Base-by-base conservation (phyloP, 306 rosid species). In the Cucurbita pepo region DNA sequence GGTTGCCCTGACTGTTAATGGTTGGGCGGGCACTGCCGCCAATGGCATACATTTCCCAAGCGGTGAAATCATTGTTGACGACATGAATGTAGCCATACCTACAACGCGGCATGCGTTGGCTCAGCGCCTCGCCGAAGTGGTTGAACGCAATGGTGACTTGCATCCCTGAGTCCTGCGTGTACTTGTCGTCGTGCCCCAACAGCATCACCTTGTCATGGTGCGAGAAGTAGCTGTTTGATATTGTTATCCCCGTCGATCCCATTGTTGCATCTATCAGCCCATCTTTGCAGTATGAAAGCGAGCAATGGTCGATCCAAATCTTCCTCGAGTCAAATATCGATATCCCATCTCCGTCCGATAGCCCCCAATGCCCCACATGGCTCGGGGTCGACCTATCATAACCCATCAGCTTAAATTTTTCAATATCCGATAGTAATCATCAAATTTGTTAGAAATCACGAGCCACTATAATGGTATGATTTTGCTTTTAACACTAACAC, bases 11-110 rank as follows among this genome's bases (percentile, higher is more conserved):
- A 58, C 95, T 88, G 79, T 88, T 88, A 5, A 88, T 88, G 21
- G 95, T 88, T 2, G 95, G 91, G 6, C 74, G 85, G 0, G 91
- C 91, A 3, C 95, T 88, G 0, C 95, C 95, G 2, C 95, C 95
- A 65, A 88, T 88, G 1, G 95, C 95, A 25, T 88, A 88, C 95
- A 88, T 88, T 76, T 86, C 43, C 95, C 95, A 88, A 81, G 79
- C 86, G 0, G 91, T 88, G 74, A 79, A 86, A 71, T 88, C 95
- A 1, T 88, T 88, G 45, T 88, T 88, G 0, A 88, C 95, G 0
- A 88, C 95, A 37, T 88, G 95, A 0, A 88, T 84, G 1, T 86
- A 83, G 0, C 95, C 95, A 1, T 56, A 75, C 3, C 95, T 81
- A 21, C 95, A 88, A 16, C 95, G 55, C 0, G 95, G 95, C 95